Base-by-base conservation (phyloP, 1,139 yeast species). In the Magnusiomyces tetraspermus region DNA sequence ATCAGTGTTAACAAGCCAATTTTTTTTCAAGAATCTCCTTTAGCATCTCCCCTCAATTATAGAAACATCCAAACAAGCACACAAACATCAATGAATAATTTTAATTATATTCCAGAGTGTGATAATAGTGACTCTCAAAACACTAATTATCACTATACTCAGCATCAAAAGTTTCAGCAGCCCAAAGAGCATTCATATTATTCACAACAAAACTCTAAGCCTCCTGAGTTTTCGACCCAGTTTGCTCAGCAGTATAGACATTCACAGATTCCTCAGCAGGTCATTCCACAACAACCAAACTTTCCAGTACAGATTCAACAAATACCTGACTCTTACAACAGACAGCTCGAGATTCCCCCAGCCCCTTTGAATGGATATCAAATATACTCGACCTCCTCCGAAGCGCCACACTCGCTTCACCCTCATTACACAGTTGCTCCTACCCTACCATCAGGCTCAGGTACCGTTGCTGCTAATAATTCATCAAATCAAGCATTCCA, bases 121-220 rank as follows among this genome's bases (percentile, higher is more conserved):
- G 40, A 22, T 38, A 24, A 5, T 19, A 17, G 5, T 23, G 26
- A 38, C 24, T 6, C 24, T 4, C 17, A 26, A 22, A 28, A 15
- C 49, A 8, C 28, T 23, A 48, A 43, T 21, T 51, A 48, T 17
- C 55, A 53, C 19, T 52, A 48, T 26, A 45, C 48, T 33, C 52
- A 51, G 17, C 55, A 51, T 40, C 50, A 42, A 3, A 51, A 44
- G 17, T 53, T 28, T 21, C 43, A 43, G 21, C 45, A 44, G 3
- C 46, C 51, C 24, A 48, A 43, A 17, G 55, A 48, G 24, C 26
- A 33, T 24, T 38, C 5, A 5, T 38, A 38, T 21, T 38, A 38
- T 15, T 38, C 42, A 5, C 42, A 24, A 8, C n/a, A 8, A 10
- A 19, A 5, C 21, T n/a, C 42, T 10, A 24, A 38, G 8, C 23